Conservation (phyloP, 192 early-diverging fungal species). For the Coemansia sp. region DNA sequence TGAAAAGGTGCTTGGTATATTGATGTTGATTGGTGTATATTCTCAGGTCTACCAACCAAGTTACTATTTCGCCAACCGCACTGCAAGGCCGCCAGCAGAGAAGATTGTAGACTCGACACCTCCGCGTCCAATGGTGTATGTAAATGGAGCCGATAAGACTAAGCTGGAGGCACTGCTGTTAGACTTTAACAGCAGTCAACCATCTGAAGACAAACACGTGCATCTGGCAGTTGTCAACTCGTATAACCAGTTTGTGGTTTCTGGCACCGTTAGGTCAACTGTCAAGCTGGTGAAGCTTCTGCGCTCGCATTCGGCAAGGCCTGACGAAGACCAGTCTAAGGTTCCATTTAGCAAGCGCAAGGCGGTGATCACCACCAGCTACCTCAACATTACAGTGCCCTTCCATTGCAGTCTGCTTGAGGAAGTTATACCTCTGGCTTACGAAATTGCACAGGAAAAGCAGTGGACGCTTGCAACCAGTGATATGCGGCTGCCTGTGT, state of each 20-base stretch:
- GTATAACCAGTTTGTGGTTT: slow-evolving; percentile 14
- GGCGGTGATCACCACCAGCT: slow-evolving; percentile 71
- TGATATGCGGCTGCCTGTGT: slow-evolving; percentile 71
- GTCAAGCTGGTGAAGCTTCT: slow-evolving; percentile 8
- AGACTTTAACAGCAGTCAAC: slow-evolving; percentile 15
- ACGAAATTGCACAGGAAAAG: slow-evolving; percentile 62
- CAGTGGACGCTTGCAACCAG: slow-evolving; percentile 59
- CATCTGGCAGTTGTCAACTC: slow-evolving; percentile 18
- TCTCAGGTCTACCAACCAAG: slow-evolving; percentile 60
- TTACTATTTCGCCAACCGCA: neutral
- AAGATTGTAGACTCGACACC: no score
- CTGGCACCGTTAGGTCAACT: slow-evolving; percentile 9
- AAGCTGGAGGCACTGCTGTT: slow-evolving; percentile 1
- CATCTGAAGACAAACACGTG: slow-evolving; percentile 1
- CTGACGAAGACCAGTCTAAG: slow-evolving; percentile 58
- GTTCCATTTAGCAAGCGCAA: slow-evolving; percentile 76
- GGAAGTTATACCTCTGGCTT: slow-evolving; percentile 57
- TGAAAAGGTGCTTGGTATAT: slow-evolving; percentile 73
- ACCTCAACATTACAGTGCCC: slow-evolving; percentile 79
- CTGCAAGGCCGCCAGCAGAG: no score
- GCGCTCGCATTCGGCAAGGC: neutral
- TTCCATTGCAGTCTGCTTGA: slow-evolving; percentile 57
- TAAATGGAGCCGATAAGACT: slow-evolving; percentile 10
- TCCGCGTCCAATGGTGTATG: slow-evolving; percentile 20
- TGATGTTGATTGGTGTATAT: slow-evolving; percentile 79